Base-by-base conservation (phyloP, 345 rosid genomes). In the Eucalyptus tenuipes region DNA sequence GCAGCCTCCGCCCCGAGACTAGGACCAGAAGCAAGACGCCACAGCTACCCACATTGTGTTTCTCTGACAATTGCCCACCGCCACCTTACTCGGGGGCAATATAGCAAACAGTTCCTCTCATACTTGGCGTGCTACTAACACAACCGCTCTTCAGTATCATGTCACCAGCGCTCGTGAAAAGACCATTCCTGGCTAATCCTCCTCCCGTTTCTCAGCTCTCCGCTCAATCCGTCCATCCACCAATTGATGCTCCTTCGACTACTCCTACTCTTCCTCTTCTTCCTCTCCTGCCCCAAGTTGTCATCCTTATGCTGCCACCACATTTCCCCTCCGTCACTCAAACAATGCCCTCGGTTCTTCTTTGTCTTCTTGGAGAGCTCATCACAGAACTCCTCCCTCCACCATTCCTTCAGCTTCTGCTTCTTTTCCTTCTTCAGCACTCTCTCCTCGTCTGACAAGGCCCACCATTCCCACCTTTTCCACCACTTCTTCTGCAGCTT, bases 81-180 rank as follows among this genome's bases (percentile, higher is more conserved):
- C 95, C 95, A 40, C 96, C 91, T 5, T 93, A 97, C 91, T 97
- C 99, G 1, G 99, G 99, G 29, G 99, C 99, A 85, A 94, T 91
- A 75, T 97, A 97, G 89, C 98, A 96, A 80, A 97, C 94, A 1
- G 99, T 96, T 88, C 99, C 99, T 92, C 99, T 93, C 99, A 96
- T 93, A 87, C 99, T 97, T 8, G 94, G 99, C 2, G 98, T 92
- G 91, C 99, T 97, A 66, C 97, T 93, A 68, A 95, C 89, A 40
- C 96, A 97, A 27, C 95, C 94, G 68, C 99, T 96, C 89, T 90
- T 95, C 12, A 92, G 94, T 55, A 95, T 93, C 0, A 40, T 6
- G 84, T 40, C 1, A 0, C 47, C 84, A 7, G 47, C 89, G 91
- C 97, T 53, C 96, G 92, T 13, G 96, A 94, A 94, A 75, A 22